phyloP scores from a whole-genome alignment of 306 rosid species.

The Benincasa hispida region DNA sequence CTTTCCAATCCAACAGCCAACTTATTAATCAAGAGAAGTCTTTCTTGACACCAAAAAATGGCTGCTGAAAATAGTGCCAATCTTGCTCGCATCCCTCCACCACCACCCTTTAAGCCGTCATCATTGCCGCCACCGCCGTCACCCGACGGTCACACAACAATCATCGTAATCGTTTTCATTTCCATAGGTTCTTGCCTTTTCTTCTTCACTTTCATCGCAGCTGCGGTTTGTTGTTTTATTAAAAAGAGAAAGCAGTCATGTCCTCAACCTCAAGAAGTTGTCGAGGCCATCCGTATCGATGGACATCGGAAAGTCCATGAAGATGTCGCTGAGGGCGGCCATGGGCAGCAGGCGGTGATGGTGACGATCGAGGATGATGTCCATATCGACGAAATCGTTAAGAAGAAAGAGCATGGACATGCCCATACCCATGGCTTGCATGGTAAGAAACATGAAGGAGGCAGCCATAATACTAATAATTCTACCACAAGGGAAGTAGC shows the following conservation, averaged over 20 bases:
- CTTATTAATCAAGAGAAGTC: background rate
- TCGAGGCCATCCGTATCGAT: background rate
- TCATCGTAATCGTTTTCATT: background rate
- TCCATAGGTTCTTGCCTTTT: background rate
- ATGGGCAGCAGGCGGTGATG: background rate
- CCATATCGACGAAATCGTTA: background rate
- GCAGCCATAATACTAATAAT: background rate
- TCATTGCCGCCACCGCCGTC: background rate
- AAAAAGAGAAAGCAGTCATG: background rate
- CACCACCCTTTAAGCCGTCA: background rate
- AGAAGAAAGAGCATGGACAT: constrained; percentile 1
- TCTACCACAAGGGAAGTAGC: background rate
- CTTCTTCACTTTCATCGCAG: background rate
- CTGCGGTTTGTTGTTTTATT: background rate
- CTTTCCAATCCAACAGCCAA: background rate
- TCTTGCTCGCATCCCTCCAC: background rate
- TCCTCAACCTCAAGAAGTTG: background rate
- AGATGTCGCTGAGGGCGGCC: background rate
- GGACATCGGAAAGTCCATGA: constrained; percentile 5
- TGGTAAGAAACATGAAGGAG: background rate
- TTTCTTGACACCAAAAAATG: background rate
- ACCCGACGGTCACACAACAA: background rate
- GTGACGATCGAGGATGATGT: constrained; percentile 9
- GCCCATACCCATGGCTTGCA: constrained; percentile 5
- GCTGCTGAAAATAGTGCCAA: background rate